These are phyloP conservation scores for Cladorrhinum sp. DNA, from an alignment of 2,329 filamentous ascomycete species.

Conservation along the genomic window DNA sequence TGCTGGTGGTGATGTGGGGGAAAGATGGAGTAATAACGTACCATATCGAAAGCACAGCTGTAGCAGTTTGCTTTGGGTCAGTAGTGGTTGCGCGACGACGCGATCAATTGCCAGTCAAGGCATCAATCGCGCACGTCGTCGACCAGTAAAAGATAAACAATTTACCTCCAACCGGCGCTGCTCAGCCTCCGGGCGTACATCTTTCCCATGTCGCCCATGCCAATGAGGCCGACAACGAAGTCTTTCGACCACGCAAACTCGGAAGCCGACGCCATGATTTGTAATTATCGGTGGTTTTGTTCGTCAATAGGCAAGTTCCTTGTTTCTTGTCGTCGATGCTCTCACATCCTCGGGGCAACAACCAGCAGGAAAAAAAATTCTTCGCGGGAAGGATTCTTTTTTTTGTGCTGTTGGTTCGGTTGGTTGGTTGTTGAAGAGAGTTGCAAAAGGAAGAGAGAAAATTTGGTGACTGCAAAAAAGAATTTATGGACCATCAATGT, in stretches of 20 bases:
- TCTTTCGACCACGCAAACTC: constrained; percentile 54
- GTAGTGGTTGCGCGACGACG: constrained; percentile 6
- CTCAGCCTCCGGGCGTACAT: constrained; percentile 93
- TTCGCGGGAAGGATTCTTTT: not conserved
- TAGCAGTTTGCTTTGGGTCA: constrained; percentile 1
- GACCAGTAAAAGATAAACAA: constrained; percentile 15
- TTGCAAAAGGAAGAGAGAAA: constrained; percentile 3
- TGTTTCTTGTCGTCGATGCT: constrained; percentile 7
- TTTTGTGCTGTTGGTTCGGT: not conserved
- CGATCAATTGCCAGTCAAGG: not conserved
- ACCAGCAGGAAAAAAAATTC: not conserved
- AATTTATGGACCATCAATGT: constrained; percentile 6
- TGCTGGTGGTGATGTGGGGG: constrained; percentile 35
- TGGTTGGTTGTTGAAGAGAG: no score
- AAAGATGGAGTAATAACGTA: constrained; percentile 22
- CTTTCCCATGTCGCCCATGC: constrained; percentile 99
- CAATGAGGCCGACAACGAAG: constrained; percentile 88
- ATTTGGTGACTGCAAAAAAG: not conserved
- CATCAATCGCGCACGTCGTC: not conserved
- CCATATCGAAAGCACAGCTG: constrained; percentile 16
- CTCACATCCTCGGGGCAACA: constrained; percentile 25
- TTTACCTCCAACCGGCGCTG: constrained; percentile 94
- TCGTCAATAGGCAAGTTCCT: not conserved
- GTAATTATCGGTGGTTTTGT: not conserved
- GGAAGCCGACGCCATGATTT: constrained; percentile 27